A percentile compares a stretch with the other conserved stretches of the same genome.
phyloP scores from a whole-genome alignment of 2,329 filamentous ascomycete genomes.

The Cladosporium sp. region DNA sequence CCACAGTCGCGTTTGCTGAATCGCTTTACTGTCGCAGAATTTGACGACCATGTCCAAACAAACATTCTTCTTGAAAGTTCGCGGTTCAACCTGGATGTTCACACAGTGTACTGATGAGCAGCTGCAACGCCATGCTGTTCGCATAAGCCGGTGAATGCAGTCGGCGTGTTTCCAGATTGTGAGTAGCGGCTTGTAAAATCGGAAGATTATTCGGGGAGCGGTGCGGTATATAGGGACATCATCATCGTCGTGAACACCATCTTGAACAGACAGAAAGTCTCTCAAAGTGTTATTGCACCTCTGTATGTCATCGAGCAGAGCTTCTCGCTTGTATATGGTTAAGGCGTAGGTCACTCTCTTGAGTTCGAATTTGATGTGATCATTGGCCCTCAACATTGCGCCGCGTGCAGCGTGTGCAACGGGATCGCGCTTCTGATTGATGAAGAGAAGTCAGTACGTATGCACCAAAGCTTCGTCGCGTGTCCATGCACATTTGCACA shows the following conservation, averaged over 20 bases:
- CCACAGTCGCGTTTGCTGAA: background rate
- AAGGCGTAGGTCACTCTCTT: background rate
- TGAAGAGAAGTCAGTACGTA: background rate
- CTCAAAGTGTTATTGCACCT: background rate
- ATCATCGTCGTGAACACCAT: background rate
- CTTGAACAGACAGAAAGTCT: background rate
- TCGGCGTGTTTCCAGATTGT: slow-evolving; percentile 5
- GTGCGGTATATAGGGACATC: background rate
- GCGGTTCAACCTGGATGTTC: background rate
- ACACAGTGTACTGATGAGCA: slow-evolving; percentile 1
- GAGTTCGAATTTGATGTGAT: background rate
- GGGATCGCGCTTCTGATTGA: background rate
- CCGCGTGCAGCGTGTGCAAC: background rate
- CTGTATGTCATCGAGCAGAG: background rate
- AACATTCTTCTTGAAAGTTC: background rate
- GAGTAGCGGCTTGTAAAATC: background rate
- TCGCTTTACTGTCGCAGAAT: background rate
- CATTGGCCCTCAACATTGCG: background rate
- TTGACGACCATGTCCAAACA: background rate
- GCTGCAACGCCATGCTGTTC: background rate
- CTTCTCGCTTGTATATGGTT: background rate
- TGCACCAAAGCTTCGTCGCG: background rate
- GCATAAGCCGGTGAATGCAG: background rate
- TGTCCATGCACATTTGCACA: background rate
- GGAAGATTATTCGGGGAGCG: background rate